Conservation (phyloP, 805 yeast genomes). For the Yamadazyma insecticola region DNA sequence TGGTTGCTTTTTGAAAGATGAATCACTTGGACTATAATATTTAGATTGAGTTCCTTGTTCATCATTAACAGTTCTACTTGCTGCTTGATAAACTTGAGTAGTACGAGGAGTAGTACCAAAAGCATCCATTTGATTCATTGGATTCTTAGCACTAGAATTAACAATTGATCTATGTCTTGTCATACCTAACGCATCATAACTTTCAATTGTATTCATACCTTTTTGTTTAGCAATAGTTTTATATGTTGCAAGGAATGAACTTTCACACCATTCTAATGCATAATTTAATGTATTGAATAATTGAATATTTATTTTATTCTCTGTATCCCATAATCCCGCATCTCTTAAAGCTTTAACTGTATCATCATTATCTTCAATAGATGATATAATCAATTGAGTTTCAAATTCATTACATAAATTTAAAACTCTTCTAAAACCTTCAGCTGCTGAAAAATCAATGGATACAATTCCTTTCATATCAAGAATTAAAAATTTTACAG, state of each 20-base stretch:
- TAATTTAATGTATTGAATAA: conserved; percentile 76
- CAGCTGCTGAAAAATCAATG: conserved; percentile 93
- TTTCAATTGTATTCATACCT: conserved; percentile 2
- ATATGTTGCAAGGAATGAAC: conserved; percentile 69
- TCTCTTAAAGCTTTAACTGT: conserved; percentile 72
- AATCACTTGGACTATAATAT: conserved; percentile 44
- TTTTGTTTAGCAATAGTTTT: conserved; percentile 20
- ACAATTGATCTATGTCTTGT: conserved; percentile 12
- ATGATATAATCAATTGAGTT: conserved; percentile 72
- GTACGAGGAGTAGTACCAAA: conserved; percentile 49
- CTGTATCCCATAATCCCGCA: conserved; percentile 70
- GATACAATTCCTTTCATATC: conserved; percentile 81
- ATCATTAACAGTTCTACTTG: conserved; percentile 40
- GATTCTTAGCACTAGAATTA: conserved; percentile 2
- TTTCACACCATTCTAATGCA: conserved; percentile 96
- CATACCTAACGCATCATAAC: conserved; percentile 11
- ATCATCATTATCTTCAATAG: conserved; percentile 63
- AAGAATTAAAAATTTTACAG: conserved; percentile 74
- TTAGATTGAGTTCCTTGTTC: conserved; percentile 38
- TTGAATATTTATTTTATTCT: conserved; percentile 39
- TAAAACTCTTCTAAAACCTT: conserved; percentile 84
- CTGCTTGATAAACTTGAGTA: conserved; percentile 49
- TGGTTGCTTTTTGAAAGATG: conserved; percentile 46
- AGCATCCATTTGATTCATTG: conserved; percentile 19
- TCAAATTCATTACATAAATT: conserved; percentile 66